Evolutionary conservation across 139 green algal genomes (phyloP).

Genomic region (Picochlorum sp.): DNA sequence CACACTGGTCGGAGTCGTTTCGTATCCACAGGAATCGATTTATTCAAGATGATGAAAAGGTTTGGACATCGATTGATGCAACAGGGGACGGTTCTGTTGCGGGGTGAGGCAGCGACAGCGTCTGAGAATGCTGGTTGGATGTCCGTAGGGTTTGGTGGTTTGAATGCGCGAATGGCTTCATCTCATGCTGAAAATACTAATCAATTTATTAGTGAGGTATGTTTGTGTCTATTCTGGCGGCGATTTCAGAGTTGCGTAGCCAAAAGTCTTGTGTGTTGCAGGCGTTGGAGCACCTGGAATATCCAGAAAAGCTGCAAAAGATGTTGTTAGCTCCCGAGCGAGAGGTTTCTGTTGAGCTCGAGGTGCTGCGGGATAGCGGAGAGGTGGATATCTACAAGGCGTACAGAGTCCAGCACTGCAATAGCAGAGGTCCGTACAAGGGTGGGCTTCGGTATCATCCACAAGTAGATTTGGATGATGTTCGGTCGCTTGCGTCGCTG

Average conservation of each 20-base stretch:
- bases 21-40: no score
- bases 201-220: slow-evolving; percentile 62
- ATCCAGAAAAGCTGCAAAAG: slow-evolving; percentile 66
- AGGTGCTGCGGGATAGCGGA: slow-evolving; percentile 60
- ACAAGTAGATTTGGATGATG: slow-evolving; percentile 67
- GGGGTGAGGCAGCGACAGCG: no score
- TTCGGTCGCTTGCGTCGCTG: slow-evolving; percentile 59
- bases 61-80: no score
- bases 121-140: not conserved
- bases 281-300: slow-evolving; percentile 33
- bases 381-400: slow-evolving; percentile 67
- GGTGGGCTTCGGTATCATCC: slow-evolving; percentile 71
- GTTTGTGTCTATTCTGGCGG: not conserved
- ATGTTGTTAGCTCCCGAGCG: slow-evolving; percentile 66
- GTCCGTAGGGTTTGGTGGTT: not conserved
- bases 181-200: slow-evolving; percentile 70
- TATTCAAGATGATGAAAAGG: no score
- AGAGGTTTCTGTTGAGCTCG: slow-evolving; percentile 73
- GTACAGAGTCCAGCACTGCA: slow-evolving; percentile 85
- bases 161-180: not conserved
- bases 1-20: no score
- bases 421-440: slow-evolving; percentile 80
- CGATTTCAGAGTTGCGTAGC: not conserved
- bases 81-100: no score
- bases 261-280: not conserved